Evolutionary conservation across 768 basidiomycete species (phyloP), one percentile per base, ranked within the genome.

Genomic region (Agaricus blazei): DNA sequence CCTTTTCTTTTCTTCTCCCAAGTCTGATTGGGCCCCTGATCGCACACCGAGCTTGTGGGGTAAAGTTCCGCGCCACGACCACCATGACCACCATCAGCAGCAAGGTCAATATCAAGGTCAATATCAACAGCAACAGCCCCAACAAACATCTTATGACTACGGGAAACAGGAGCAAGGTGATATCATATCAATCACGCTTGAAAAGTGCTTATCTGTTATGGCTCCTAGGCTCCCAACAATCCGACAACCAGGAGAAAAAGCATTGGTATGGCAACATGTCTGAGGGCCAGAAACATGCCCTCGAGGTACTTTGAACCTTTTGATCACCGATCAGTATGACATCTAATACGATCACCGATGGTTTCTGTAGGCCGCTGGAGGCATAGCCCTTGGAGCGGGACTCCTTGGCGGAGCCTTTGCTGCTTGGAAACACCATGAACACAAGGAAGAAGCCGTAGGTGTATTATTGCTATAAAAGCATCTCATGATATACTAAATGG

Each of bases 1-100:
- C 11, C 34, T 34, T 34, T 34, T 34, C 11, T 34, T 11, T 34
- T 34, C 34, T 34, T 45, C 31, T 23, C 50, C 12, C 61, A 90
- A 86, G 59, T 73, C 48, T 27, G 85, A 88, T 60, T 91, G 89
- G 89, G 67, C 82, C 26, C 89, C 89, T 3, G 59, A 72, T 3
- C 57, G 68, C 11, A 81, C 80, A 1, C 86, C 87, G 37, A 84
- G 85, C 9, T 75, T 90, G 31, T 90, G 87, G 88, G 85, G 81
- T 34, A 44, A 76, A 74, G 43, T 52, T 82, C 28, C 53, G 59
- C 46, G 19, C 19, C 19, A 19, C 19, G 19, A 19, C 19, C 19
- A 57, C 34, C 27, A 51, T 28, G 24, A 47, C 14, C 47, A 67
- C 27, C 65, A 66, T 37, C 56, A 54, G 34, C 63, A 67, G 7